A percentile compares a stretch with the other conserved stretches of the same genome.
Conservation (phyloP, 139 green algal species). For the Zygnema circumcarinatum region DNA sequence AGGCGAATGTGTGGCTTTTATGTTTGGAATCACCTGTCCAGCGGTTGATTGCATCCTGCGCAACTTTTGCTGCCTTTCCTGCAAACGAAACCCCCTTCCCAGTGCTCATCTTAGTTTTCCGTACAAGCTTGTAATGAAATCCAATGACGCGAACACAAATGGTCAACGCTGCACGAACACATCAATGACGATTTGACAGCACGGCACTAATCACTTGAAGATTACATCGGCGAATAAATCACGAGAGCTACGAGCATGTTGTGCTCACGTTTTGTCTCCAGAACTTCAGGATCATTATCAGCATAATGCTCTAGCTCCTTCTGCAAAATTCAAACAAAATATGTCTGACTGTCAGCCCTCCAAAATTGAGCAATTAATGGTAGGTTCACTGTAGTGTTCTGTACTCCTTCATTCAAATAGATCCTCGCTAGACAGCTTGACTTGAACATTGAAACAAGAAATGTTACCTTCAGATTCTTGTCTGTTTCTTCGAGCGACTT, state of each 20-base stretch:
- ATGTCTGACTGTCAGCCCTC: too few species aligned
- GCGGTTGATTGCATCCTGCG: constrained; percentile 39
- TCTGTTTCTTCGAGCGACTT: background rate
- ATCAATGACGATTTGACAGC: too few species aligned
- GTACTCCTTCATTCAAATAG: too few species aligned
- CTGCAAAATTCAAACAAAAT: background rate
- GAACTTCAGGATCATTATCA: constrained; percentile 46
- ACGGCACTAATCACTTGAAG: too few species aligned
- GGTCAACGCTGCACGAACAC: background rate
- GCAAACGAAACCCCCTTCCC: background rate
- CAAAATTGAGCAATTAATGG: too few species aligned
- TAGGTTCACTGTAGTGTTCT: too few species aligned
- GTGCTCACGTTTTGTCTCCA: constrained; percentile 20
- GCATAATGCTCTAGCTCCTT: constrained; percentile 34
- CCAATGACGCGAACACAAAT: too few species aligned
- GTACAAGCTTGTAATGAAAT: background rate
- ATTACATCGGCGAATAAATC: too few species aligned
- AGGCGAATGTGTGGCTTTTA: too few species aligned
- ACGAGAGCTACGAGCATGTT: too few species aligned
- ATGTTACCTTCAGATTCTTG: constrained; percentile 35
- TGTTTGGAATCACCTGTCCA: constrained; percentile 53
- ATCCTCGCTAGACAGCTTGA: too few species aligned
- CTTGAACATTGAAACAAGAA: too few species aligned
- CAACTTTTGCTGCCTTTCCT: constrained; percentile 30
- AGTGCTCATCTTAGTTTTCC: background rate